Evolutionary conservation across 192 early-diverging fungal genomes (phyloP).

Genomic region (Spizellomyces punctatus): DNA sequence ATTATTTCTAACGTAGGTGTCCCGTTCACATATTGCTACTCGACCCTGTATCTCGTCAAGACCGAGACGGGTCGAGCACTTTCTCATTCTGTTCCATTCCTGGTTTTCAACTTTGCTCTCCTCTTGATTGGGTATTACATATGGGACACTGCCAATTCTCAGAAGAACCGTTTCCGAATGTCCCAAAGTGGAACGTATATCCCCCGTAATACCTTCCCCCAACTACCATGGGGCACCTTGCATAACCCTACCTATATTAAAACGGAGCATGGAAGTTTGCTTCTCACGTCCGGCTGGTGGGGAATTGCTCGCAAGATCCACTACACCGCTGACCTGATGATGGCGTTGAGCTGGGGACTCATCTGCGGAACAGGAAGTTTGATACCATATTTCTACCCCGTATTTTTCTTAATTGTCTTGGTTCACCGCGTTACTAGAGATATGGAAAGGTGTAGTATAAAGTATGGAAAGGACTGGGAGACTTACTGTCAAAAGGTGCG

Average conservation of each 20-base stretch:
- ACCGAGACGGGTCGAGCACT: slow-evolving; percentile 62
- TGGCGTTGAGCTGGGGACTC: slow-evolving; percentile 85
- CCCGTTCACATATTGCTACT: slow-evolving; percentile 80
- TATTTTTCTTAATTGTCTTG: slow-evolving; percentile 88
- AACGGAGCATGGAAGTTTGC: slow-evolving; percentile 77
- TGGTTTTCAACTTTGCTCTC: slow-evolving; percentile 50
- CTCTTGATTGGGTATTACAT: slow-evolving; percentile 71
- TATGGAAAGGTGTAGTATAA: slow-evolving; percentile 84
- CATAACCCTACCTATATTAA: slow-evolving; percentile 77
- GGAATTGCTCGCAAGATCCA: slow-evolving; percentile 92
- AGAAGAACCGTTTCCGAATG: slow-evolving; percentile 86
- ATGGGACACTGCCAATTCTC: slow-evolving; percentile 70
- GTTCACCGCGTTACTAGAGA: slow-evolving; percentile 88
- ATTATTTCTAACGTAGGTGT: slow-evolving; percentile 62
- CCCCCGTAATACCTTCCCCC: slow-evolving; percentile 82
- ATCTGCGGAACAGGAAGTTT: slow-evolving; percentile 78
- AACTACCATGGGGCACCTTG: slow-evolving; percentile 46
- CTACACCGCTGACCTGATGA: slow-evolving; percentile 88
- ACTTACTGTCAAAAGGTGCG: slow-evolving; percentile 81
- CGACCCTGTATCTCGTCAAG: slow-evolving; percentile 75
- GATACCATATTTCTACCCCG: slow-evolving; percentile 91
- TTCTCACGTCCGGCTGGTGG: slow-evolving; percentile 94
- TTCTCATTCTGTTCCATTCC: slow-evolving; percentile 34
- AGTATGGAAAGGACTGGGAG: slow-evolving; percentile 95
- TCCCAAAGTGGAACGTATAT: slow-evolving; percentile 70